A percentile compares a stretch with the other conserved stretches of the same genome.
Conservation (phyloP, 257 asterid species). For the Paraleonurus japonicus region DNA sequence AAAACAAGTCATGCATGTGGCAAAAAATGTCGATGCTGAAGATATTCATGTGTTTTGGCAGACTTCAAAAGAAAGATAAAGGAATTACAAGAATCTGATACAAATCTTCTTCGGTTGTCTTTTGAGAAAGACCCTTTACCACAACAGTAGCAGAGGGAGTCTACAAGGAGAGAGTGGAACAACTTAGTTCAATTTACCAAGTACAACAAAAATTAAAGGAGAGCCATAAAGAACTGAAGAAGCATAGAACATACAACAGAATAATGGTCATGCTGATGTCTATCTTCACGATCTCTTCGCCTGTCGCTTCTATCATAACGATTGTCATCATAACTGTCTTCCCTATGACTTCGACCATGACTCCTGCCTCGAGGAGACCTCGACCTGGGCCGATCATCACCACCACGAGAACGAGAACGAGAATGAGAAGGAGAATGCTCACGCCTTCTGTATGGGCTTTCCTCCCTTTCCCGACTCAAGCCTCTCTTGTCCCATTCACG, state of each 20-base stretch:
- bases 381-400: constrained; percentile 75
- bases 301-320: constrained; percentile 71
- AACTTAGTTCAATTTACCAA: constrained; percentile 23
- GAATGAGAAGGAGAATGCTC: constrained; percentile 63
- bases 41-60: constrained; percentile 12
- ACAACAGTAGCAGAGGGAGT: constrained; percentile 96
- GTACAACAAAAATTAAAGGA: constrained; percentile 21
- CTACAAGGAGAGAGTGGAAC: constrained; percentile 38
- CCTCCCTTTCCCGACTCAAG: constrained; percentile 78
- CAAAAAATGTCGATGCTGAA: background rate
- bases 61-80: constrained; percentile 18
- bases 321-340: constrained; percentile 80
- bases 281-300: constrained; percentile 81
- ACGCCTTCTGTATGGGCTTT: constrained; percentile 65
- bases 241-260: constrained; percentile 54
- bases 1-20: constrained; percentile 8
- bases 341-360: constrained; percentile 79
- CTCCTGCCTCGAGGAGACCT: constrained; percentile 89
- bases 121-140: constrained; percentile 94
- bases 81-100: constrained; percentile 79
- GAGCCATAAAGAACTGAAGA: constrained; percentile 7
- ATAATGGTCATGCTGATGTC: constrained; percentile 56
- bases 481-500: constrained; percentile 81
- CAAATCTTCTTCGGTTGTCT: constrained; percentile 95
- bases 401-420: constrained; percentile 71